Conservation (phyloP, 306 rosid genomes). For the Datisca glomerata region DNA sequence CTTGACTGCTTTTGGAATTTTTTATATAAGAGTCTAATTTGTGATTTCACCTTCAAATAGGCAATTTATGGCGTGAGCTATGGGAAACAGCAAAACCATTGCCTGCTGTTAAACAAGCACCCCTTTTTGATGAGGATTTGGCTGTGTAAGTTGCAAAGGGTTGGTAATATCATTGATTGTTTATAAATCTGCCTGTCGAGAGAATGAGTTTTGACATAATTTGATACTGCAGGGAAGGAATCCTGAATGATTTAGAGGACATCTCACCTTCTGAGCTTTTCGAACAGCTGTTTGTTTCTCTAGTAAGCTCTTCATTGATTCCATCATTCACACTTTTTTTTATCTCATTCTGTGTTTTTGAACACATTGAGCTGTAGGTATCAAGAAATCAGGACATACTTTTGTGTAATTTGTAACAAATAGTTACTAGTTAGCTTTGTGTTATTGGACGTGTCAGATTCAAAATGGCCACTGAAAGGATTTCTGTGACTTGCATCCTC, state of each 20-base stretch:
- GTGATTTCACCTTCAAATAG: too few relatives aligned
- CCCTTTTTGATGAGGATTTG: slow-evolving; percentile 95
- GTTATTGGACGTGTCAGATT: too few relatives aligned
- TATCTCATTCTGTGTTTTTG: not conserved
- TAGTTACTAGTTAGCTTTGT: too few relatives aligned
- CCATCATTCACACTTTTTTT: slow-evolving; percentile 1
- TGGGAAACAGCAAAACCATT: slow-evolving; percentile 92
- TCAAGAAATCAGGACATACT: too few relatives aligned
- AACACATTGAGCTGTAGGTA: too few relatives aligned
- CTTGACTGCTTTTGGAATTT: too few relatives aligned
- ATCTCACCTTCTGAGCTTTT: slow-evolving; percentile 75
- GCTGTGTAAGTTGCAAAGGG: slow-evolving; percentile 63
- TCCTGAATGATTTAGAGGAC: slow-evolving; percentile 63
- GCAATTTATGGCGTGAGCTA: slow-evolving; percentile 92
- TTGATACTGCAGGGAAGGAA: slow-evolving; percentile 76
- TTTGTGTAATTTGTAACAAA: too few relatives aligned
- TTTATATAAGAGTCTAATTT: too few relatives aligned
- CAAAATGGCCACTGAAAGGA: too few relatives aligned
- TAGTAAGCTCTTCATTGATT: slow-evolving; percentile 45
- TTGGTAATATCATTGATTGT: not conserved
- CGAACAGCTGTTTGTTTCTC: slow-evolving; percentile 67
- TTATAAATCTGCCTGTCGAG: too few relatives aligned
- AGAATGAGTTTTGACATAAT: too few relatives aligned
- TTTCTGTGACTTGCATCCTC: too few relatives aligned
- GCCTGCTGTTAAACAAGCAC: slow-evolving; percentile 91